Percentiles rank a stretch among this genome's conserved stretches.
Conservation (phyloP, 2,329 filamentous ascomycete species). For the Sporothrix inflata region DNA sequence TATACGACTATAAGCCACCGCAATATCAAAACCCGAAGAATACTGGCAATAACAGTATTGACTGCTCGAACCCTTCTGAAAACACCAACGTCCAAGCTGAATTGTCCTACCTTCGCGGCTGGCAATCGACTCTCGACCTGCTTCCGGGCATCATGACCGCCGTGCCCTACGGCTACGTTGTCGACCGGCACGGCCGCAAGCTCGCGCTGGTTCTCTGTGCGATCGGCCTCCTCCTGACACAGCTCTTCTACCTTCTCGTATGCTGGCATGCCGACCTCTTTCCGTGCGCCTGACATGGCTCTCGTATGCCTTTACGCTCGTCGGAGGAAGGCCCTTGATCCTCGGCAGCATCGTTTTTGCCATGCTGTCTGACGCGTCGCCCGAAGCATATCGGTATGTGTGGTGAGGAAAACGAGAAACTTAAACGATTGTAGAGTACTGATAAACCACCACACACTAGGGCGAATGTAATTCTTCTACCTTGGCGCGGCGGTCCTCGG, state of each 20-base stretch:
- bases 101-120: background rate
- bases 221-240: background rate
- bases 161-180: background rate
- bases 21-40: too few species aligned
- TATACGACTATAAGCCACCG: too few species aligned
- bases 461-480: background rate
- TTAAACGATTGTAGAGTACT: too few species aligned
- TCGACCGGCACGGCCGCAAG: background rate
- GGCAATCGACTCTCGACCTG: background rate
- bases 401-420: background rate
- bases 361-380: background rate
- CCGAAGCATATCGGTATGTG: background rate
- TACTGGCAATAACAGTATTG: too few species aligned
- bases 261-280: background rate
- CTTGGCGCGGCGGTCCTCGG: background rate
- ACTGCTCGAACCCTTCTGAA: background rate
- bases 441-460: background rate
- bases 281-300: background rate
- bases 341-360: background rate
- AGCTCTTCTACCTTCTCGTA: background rate
- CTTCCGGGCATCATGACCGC: background rate
- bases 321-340: background rate
- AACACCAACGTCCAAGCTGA: background rate
- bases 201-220: background rate
- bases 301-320: background rate